A percentile compares a stretch with the other conserved stretches of the same genome.
Conservation (phyloP, 306 rosid genomes). For the Begonia peltatifolia region DNA sequence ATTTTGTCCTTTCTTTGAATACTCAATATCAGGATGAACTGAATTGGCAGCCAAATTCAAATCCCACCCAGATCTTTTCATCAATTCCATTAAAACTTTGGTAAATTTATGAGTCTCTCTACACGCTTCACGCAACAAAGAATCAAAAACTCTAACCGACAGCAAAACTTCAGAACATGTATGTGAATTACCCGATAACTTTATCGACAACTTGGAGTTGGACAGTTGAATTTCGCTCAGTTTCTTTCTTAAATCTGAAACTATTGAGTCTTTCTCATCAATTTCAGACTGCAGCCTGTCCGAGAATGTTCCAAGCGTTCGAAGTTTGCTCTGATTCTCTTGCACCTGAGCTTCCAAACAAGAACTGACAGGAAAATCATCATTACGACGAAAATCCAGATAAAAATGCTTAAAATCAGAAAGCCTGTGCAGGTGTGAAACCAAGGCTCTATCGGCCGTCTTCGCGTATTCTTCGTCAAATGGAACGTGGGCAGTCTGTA, state of each 20-base stretch:
- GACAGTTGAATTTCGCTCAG: conserved; percentile 51
- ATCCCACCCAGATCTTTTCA: conserved; percentile 90
- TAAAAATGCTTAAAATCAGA: conserved; percentile 58
- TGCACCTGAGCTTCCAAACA: conserved; percentile 76
- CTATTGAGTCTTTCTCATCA: conserved; percentile 69
- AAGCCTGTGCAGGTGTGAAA: conserved; percentile 74
- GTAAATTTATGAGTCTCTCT: conserved; percentile 63
- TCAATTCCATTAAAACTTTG: conserved; percentile 66
- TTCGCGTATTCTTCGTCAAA: conserved; percentile 53
- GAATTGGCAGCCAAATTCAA: conserved; percentile 64
- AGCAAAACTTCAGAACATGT: conserved; percentile 52
- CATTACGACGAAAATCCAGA: conserved; percentile 12
- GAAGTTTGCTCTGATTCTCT: conserved; percentile 87
- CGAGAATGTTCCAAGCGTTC: conserved; percentile 79
- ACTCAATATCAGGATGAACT: conserved; percentile 54
- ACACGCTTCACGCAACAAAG: conserved; percentile 59
- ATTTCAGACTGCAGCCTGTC: conserved; percentile 67
- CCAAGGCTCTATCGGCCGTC: conserved; percentile 61
- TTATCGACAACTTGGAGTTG: conserved; percentile 45
- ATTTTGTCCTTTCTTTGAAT: conserved; percentile 55
- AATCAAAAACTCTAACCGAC: conserved; percentile 67
- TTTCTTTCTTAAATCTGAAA: conserved; percentile 31
- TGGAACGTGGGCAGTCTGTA: conserved; percentile 85
- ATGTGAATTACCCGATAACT: conserved; percentile 38
- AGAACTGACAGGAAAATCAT: conserved; percentile 44